Base-by-base conservation (phyloP, 768 basidiomycete genomes). In the Leccinum arenicola region DNA sequence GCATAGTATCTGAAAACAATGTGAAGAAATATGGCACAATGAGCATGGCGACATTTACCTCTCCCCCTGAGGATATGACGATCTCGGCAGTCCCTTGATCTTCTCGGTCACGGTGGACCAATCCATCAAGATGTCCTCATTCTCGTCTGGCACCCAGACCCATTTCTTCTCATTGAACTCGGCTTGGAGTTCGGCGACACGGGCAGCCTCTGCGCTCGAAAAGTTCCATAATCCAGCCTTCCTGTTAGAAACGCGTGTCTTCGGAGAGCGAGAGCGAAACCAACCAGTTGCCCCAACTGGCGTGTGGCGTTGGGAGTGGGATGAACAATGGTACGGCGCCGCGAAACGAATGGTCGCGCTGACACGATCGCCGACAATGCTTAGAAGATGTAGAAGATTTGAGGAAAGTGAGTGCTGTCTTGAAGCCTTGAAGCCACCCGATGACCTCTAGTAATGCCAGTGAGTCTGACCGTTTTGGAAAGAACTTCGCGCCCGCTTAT, bases 91-190 rank as follows among this genome's bases (percentile, higher is more conserved):
- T 75, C 61, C 94, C 92, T 27, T 86, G 88, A 55, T 93, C 88
- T 70, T 95, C 94, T 63, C 84, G 85, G 59, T 92, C 25, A 25
- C 25, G 25, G 25, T 25, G 83, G 27, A 98, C 90, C 93, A 93
- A 96, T 57, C 94, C 95, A 50, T 94, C 89, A 51, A 96, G 84
- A 73, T 98, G 98, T 96, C 96, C 64, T 95, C 90, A 70, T 83
- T 85, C 58, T 88, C 84, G 73, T 98, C 95, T 3, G 94, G 93
- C 25, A 95, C 89, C 96, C 96, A 98, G 7, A 98, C 93, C 91
- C 95, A 96, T 88, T 92, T 25, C 88, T 95, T 97, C 81, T 94
- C 93, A 71, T 94, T 95, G 75, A 95, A 96, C 73, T 95, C 93
- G 11, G 93, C 93, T 71, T 95, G n/a, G 25, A 88, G 83, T 21